Evolutionary conservation across 345 rosid species (phyloP).

Genomic region (Heritiera littoralis): DNA sequence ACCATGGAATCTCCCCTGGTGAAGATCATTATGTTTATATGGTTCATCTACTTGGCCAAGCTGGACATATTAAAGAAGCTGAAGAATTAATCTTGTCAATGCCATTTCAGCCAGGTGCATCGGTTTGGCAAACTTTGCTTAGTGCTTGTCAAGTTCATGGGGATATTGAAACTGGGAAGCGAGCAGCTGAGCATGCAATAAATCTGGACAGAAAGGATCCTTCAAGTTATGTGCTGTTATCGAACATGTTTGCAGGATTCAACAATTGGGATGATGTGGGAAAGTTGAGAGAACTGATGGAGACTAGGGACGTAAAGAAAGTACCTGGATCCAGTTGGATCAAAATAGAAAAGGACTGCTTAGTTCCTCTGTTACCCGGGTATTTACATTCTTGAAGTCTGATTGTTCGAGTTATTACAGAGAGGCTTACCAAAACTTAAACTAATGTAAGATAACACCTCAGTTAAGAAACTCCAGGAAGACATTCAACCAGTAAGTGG

Average conservation of each 20-base stretch:
- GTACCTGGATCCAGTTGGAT: slow-evolving; percentile 62
- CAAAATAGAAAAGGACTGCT: slow-evolving; percentile 14
- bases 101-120: slow-evolving; percentile 49
- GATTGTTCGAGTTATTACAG: neutral
- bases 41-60: slow-evolving; percentile 54
- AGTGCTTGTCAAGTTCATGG: slow-evolving; percentile 53
- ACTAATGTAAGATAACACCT: neutral
- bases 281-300: slow-evolving; percentile 44
- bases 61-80: slow-evolving; percentile 51
- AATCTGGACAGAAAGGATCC: slow-evolving; percentile 39
- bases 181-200: slow-evolving; percentile 47
- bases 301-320: slow-evolving; percentile 51
- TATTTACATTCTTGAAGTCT: neutral
- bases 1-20: slow-evolving; percentile 44
- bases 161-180: slow-evolving; percentile 47
- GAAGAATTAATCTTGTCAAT: slow-evolving; percentile 45
- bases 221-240: slow-evolving; percentile 50
- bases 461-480: neutral
- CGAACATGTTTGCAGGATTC: slow-evolving; percentile 52
- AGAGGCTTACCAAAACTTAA: neutral
- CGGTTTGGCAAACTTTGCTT: slow-evolving; percentile 59
- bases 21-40: slow-evolving; percentile 60
- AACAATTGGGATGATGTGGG: slow-evolving; percentile 50
- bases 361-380: neutral
- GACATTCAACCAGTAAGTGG: neutral